Evolutionary conservation across 1,139 yeast genomes (phyloP).

Genomic region (Saccharomyces hybrid): DNA sequence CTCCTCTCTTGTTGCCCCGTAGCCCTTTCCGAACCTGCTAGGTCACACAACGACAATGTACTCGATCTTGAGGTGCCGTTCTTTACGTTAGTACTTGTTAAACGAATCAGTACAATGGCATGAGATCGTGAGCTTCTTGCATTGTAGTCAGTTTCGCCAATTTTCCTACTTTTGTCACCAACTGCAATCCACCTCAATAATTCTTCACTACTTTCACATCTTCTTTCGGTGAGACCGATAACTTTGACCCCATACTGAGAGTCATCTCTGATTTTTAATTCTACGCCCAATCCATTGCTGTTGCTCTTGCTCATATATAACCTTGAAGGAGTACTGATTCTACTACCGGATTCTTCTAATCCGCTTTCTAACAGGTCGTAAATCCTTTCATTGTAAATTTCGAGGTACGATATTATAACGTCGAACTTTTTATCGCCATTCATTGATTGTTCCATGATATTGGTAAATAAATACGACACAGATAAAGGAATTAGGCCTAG

Average conservation of each 20-base stretch:
- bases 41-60: constrained; percentile 79
- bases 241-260: constrained; percentile 64
- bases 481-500: constrained; percentile 78
- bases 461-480: constrained; percentile 54
- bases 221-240: constrained; percentile 61
- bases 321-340: constrained; percentile 7
- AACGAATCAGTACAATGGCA: constrained; percentile 70
- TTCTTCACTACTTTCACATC: constrained; percentile 50
- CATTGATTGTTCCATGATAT: constrained; percentile 33
- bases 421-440: constrained; percentile 32
- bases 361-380: constrained; percentile 51
- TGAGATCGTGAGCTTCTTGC: constrained; percentile 82
- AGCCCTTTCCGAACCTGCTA: constrained; percentile 94
- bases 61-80: constrained; percentile 44
- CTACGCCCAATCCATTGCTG: constrained; percentile 26
- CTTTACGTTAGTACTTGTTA: constrained; percentile 39
- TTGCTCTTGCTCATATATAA: constrained; percentile 5
- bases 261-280: constrained; percentile 71
- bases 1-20: constrained; percentile 71
- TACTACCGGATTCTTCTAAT: constrained; percentile 13
- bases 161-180: constrained; percentile 71
- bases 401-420: constrained; percentile 65
- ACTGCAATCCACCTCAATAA: constrained; percentile 49
- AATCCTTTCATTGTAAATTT: constrained; percentile 82
- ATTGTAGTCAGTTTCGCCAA: constrained; percentile 86